A percentile compares a stretch with the other conserved stretches of the same genome.
These are phyloP conservation scores for Dictyostelium capitatum DNA, from an alignment of 78 protist species.

Conservation along the genomic window DNA sequence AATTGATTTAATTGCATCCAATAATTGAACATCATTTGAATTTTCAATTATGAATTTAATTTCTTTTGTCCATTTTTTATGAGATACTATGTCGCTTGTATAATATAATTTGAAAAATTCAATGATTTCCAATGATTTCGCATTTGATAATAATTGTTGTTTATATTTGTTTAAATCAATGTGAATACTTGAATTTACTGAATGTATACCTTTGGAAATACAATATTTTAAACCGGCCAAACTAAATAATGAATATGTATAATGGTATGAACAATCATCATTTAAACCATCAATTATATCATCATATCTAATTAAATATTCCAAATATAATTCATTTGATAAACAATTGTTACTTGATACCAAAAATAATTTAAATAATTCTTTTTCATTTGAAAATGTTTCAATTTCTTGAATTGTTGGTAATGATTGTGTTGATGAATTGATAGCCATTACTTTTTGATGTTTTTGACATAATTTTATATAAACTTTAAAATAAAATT, in stretches of 20 bases:
- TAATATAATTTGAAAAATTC: conserved; percentile 6
- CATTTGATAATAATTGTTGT: neutral
- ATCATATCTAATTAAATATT: conserved; percentile 16
- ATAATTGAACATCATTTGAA: neutral
- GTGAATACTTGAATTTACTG: neutral
- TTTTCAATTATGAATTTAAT: neutral
- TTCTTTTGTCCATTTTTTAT: conserved; percentile 18
- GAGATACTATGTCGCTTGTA: neutral
- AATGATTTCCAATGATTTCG: neutral
- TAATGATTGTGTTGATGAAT: neutral
- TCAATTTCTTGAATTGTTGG: neutral
- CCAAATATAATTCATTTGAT: neutral
- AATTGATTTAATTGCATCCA: neutral
- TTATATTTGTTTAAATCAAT: neutral
- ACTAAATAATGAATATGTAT: conserved; percentile 8
- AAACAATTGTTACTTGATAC: neutral
- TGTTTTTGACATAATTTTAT: neutral
- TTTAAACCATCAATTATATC: neutral
- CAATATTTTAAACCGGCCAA: neutral
- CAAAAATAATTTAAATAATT: conserved; percentile 6
- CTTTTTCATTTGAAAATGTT: neutral
- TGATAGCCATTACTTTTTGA: too few species aligned
- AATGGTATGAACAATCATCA: neutral
- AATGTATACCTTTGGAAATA: neutral
- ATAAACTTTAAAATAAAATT: neutral